Base-by-base conservation (phyloP, 163 green algal genomes). In the Prototheca stagnorum region DNA sequence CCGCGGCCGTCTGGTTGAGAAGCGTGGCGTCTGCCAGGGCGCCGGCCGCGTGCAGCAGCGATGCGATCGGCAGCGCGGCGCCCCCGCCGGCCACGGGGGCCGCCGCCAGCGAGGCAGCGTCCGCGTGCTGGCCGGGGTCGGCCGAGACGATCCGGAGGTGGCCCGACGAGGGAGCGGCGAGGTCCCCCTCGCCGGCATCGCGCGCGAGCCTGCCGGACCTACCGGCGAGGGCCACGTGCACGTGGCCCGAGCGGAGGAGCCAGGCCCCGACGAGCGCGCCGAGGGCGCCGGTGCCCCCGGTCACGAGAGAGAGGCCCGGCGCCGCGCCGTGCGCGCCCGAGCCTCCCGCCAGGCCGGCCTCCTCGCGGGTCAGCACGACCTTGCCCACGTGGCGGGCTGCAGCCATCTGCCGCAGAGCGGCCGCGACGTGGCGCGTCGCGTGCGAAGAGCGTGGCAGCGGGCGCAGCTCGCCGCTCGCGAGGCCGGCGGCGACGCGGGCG, bases 361-460 rank as follows among this genome's bases (percentile, higher is more conserved):
- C n/a, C n/a, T n/a, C n/a, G n/a, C n/a, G n/a, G n/a, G n/a, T n/a
- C 15, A 79, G 67, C n/a, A 95, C 80, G 20, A 93, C 76, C 62
- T 93, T 93, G 65, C 85, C 85, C 27, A 93, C 65, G 45, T 92
- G 75, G 0, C 70, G 65, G 4, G 83, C 78, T 57, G 86, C 77
- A 9, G 70, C 77, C 64, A 95, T 81, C 67, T 86, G 75, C 1
- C 84, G 69, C 43, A 94, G 62, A 1, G 84, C 84, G 17, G 74
- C 50, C 9, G 65, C 60, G 4, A 72, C 67, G 8, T 47, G 60
- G 1, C 19, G 2, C 27, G 92, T 48, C 4, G 35, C 19, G 51
- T 88, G 70, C 1, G 44, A 49, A 0, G 75, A 63, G 19, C 63
- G 41, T 1, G 70, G 77, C 25, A 93, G 62, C 1, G 77, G 70